Evolutionary conservation across 768 basidiomycete species (phyloP).

Genomic region (Xanthoconium stramineum): DNA sequence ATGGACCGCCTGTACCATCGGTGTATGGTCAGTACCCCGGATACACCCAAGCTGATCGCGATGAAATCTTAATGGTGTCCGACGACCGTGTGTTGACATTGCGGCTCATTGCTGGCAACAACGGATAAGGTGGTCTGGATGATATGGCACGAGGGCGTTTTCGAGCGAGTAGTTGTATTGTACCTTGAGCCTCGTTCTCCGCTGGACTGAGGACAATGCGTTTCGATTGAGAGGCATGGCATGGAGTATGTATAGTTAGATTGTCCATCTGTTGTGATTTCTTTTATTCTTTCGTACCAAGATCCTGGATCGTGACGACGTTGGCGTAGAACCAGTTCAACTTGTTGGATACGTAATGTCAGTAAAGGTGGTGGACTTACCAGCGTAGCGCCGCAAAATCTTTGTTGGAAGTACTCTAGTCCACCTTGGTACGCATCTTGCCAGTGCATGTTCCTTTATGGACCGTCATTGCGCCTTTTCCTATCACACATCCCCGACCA

Average conservation of each 20-base stretch:
- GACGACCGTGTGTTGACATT: slow-evolving; percentile 82
- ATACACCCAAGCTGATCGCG: slow-evolving; percentile 54
- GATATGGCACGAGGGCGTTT: neutral
- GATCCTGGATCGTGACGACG: neutral
- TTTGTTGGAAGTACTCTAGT: too few relatives aligned
- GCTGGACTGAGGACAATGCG: slow-evolving; percentile 10
- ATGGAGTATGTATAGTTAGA: slow-evolving; percentile 24
- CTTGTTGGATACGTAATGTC: too few relatives aligned
- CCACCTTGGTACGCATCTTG: too few relatives aligned
- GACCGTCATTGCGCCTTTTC: too few relatives aligned
- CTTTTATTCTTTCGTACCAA: slow-evolving; percentile 9
- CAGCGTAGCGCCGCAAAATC: too few relatives aligned
- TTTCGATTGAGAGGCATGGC: slow-evolving; percentile 4
- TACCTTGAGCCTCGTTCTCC: slow-evolving; percentile 15
- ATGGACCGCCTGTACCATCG: slow-evolving; percentile 20
- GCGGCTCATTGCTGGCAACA: slow-evolving; percentile 41
- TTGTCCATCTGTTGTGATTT: slow-evolving; percentile 30
- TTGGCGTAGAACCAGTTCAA: neutral
- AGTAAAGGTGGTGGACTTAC: too few relatives aligned
- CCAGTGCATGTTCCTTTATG: too few relatives aligned
- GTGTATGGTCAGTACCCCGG: slow-evolving; percentile 43
- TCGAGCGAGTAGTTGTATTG: slow-evolving; percentile 4
- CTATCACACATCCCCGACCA: too few relatives aligned
- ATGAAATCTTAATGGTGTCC: slow-evolving; percentile 87
- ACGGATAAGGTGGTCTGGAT: slow-evolving; percentile 8